Percentiles rank a stretch among this genome's conserved stretches.
These are phyloP conservation scores for Brassica balearica DNA, from an alignment of 441 rosid species.

Conservation along the genomic window DNA sequence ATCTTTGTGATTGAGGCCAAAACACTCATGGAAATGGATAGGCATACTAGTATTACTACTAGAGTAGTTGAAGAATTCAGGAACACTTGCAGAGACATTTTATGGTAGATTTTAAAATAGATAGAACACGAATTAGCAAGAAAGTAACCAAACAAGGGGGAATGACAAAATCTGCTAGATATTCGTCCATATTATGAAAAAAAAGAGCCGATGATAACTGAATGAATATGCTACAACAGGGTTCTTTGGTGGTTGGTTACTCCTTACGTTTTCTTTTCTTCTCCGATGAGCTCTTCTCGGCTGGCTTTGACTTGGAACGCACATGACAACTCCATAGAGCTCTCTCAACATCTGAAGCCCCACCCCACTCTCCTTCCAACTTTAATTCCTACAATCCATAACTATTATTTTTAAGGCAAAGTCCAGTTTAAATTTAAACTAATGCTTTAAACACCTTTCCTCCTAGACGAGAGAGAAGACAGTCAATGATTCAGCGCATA, in stretches of 20 bases:
- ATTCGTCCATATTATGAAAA: no score
- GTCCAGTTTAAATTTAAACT: not conserved
- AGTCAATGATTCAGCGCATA: not conserved
- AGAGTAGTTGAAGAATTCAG: no score
- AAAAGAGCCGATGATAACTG: not conserved
- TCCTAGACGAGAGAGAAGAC: not conserved
- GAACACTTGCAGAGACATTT: no score
- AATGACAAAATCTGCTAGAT: no score
- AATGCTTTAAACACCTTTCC: not conserved
- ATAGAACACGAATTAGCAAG: no score
- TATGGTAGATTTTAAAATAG: no score
- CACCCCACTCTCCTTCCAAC: conserved; percentile 55
- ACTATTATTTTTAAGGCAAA: not conserved
- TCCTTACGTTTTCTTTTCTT: not conserved
- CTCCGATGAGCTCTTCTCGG: not conserved
- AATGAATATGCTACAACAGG: not conserved
- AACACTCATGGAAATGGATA: no score
- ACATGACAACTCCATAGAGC: conserved; percentile 25
- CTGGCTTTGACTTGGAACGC: conserved; percentile 3
- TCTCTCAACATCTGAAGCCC: conserved; percentile 60
- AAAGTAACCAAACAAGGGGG: no score
- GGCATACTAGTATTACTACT: no score
- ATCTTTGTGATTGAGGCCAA: no score
- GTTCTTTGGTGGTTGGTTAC: not conserved
- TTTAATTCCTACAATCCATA: conserved; percentile 64